Conservation (phyloP, 108 stramenopile species). For the Pseudonitzschia delicatissima region DNA sequence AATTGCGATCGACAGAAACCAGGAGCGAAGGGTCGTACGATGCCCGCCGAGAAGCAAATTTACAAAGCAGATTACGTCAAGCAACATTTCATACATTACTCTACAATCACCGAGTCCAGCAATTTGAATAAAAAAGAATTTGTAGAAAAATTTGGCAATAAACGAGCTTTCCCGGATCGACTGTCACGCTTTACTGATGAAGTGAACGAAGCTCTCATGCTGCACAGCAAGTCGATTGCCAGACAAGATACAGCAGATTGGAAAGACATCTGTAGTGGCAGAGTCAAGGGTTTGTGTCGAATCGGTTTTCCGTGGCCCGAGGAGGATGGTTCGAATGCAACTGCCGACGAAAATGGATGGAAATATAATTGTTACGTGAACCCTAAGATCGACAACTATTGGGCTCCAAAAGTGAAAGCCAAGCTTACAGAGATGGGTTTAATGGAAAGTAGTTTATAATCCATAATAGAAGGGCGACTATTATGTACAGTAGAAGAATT, state of each 20-base stretch:
- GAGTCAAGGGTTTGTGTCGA: slow-evolving; percentile 32
- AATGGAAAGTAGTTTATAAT: neutral
- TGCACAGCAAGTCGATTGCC: slow-evolving; percentile 74
- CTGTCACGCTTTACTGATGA: slow-evolving; percentile 63
- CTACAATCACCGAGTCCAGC: slow-evolving; percentile 68
- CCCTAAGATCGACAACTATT: slow-evolving; percentile 58
- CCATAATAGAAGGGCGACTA: too few relatives aligned
- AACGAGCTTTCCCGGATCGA: slow-evolving; percentile 46
- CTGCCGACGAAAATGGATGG: slow-evolving; percentile 46
- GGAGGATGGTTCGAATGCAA: slow-evolving; percentile 28
- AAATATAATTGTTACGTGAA: slow-evolving; percentile 77
- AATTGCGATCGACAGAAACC: slow-evolving; percentile 83
- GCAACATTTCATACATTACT: slow-evolving; percentile 85
- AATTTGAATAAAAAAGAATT: slow-evolving; percentile 46
- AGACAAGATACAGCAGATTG: slow-evolving; percentile 53
- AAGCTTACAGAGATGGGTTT: slow-evolving; percentile 21
- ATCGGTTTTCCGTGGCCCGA: slow-evolving; percentile 67
- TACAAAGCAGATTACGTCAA: slow-evolving; percentile 56
- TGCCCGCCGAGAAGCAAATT: slow-evolving; percentile 68
- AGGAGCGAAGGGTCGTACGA: slow-evolving; percentile 46
- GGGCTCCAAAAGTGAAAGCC: slow-evolving; percentile 48
- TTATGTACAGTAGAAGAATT: too few relatives aligned
- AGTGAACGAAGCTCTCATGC: slow-evolving; percentile 69
- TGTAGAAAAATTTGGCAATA: slow-evolving; percentile 29
- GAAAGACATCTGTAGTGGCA: slow-evolving; percentile 40